Percentiles rank a stretch among this genome's conserved stretches.
These are phyloP conservation scores for Asterochloris sp. DNA, from an alignment of 139 green algal genomes.

Conservation along the genomic window DNA sequence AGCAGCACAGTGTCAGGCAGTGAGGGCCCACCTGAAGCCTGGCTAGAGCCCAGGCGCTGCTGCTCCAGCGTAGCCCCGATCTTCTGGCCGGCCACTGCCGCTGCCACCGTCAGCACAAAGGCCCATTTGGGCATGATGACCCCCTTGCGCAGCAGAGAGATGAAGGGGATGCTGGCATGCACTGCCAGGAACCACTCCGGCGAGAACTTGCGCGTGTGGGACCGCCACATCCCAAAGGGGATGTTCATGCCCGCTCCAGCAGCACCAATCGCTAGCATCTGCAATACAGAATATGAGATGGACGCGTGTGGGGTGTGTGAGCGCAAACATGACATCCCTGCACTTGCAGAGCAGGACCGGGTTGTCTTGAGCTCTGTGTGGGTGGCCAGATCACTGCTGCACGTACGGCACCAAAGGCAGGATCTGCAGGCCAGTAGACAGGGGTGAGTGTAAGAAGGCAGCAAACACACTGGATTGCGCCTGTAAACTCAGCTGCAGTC, in stretches of 20 bases:
- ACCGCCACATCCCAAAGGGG: conserved; percentile 72
- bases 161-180: conserved; percentile 84
- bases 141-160: conserved; percentile 85
- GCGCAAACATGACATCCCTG: background rate
- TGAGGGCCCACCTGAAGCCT: too few relatives aligned
- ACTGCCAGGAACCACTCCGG: conserved; percentile 82
- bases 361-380: too few relatives aligned
- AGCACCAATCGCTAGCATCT: conserved; percentile 35
- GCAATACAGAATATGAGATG: background rate
- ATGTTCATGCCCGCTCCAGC: conserved; percentile 65
- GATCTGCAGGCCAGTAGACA: too few relatives aligned
- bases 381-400: too few relatives aligned
- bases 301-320: background rate
- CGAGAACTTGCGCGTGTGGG: conserved; percentile 85
- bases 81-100: conserved; percentile 64
- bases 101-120: conserved; percentile 69
- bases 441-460: too few relatives aligned
- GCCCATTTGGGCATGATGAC: conserved; percentile 79
- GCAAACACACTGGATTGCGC: too few relatives aligned
- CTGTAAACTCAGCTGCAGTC: too few relatives aligned
- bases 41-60: conserved; percentile 22
- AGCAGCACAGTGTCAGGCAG: too few relatives aligned
- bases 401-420: too few relatives aligned
- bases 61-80: conserved; percentile 56
- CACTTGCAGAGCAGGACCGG: background rate